Evolutionary conservation across 495 filamentous ascomycete species (phyloP), one percentile per base, ranked within the genome.

Genomic region (Xylaria grammica): DNA sequence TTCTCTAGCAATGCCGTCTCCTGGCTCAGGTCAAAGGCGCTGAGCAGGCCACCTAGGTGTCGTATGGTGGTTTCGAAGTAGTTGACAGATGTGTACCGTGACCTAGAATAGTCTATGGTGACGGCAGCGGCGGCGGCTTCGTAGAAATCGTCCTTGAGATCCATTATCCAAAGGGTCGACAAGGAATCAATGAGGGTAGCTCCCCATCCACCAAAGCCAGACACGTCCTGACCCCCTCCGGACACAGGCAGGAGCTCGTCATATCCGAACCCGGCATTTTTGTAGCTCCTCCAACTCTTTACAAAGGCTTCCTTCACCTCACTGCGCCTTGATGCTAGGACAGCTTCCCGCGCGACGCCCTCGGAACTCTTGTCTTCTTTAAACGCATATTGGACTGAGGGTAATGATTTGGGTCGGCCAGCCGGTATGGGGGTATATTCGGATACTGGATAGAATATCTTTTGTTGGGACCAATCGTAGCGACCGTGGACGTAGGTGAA

Each of bases 101-200:
- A 90, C 4, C 85, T 90, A 0, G 88, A 91, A 71, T 97, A 99
- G 77, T 94, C 89, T 66, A 97, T 97, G 57, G 87, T 83, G 45
- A 83, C 82, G 11, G 93, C 85, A n/a, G 82, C 84, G 34, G 91
- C 85, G 29, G 92, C 87, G n/a, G 93, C 95, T 51, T 92, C 88
- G 50, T 91, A 83, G 72, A 98, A 99, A 42, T 97, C 92, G n/a
- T 91, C 83, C 76, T 89, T 87, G 75, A 97, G 69, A 13, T 84
- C 92, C 94, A 97, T 96, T 64, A 99, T 95, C 93, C 93, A 99
- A 11, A 99, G 79, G 0, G 93, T 94, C 74, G 97, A 94, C 58
- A 99, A 79, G 17, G 89, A 80, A 81, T 99, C 95, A 4, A 99
- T 91, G 53, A 99, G 75, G 0, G 94, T 97, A 8, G 94, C 95